phyloP scores from a whole-genome alignment of 139 green algal genomes.

The Picochlorum sp. region DNA sequence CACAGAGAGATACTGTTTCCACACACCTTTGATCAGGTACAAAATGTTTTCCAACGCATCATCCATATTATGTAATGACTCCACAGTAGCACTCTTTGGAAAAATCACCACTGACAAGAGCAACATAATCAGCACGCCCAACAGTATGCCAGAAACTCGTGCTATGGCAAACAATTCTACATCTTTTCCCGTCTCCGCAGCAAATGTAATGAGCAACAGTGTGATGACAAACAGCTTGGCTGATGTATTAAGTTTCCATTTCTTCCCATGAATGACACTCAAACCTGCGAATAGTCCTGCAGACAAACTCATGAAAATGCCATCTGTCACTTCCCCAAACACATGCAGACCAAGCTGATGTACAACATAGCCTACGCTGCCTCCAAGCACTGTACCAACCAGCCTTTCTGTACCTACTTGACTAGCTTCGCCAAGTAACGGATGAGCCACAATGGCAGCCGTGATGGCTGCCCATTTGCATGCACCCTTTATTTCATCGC shows the following conservation, averaged over 20 bases:
- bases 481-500: not conserved
- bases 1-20: no score
- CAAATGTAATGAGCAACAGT: slow-evolving; percentile 37
- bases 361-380: slow-evolving; percentile 19
- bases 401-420: slow-evolving; percentile 24
- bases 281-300: slow-evolving; percentile 9
- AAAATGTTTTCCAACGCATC: no score
- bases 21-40: no score
- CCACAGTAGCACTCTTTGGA: slow-evolving; percentile 28
- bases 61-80: slow-evolving; percentile 9
- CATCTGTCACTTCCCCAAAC: slow-evolving; percentile 21
- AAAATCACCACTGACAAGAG: slow-evolving; percentile 21
- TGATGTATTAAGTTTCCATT: slow-evolving; percentile 18
- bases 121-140: slow-evolving; percentile 22
- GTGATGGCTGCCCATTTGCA: slow-evolving; percentile 16
- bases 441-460: not conserved
- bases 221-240: slow-evolving; percentile 35
- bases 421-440: not conserved
- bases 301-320: slow-evolving; percentile 10
- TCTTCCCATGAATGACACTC: slow-evolving; percentile 11
- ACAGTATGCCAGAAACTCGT: slow-evolving; percentile 25
- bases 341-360: slow-evolving; percentile 13
- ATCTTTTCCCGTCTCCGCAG: slow-evolving; percentile 11
- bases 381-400: slow-evolving; percentile 31
- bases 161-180: slow-evolving; percentile 18